Evolutionary conservation across 495 filamentous ascomycete genomes (phyloP), one percentile per base, ranked within the genome.

Genomic region (Aspergillus coremiiformis): DNA sequence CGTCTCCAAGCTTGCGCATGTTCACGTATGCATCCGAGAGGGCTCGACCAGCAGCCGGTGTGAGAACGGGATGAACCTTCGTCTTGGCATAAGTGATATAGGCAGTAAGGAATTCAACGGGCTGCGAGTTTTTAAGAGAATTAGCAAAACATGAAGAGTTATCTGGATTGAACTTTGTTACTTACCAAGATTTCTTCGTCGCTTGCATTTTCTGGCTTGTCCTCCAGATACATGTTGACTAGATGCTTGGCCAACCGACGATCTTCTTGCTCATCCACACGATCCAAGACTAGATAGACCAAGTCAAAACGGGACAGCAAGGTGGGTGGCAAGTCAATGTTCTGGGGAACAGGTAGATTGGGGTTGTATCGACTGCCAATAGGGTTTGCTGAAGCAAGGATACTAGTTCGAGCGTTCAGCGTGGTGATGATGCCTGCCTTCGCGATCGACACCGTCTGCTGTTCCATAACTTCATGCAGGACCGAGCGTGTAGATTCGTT

Each of bases 341-440:
- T 98, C 60, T 96, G 90, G 1, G 93, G 94, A 47, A 98, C 92
- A 0, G 93, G 90, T 3, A 98, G 71, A 64, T 93, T 92, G 12
- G 88, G 87, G 59, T 98, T 96, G 76, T 98, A 98, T 63, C 93
- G 88, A 68, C 87, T 93, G 53, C 93, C 93, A 60, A 98, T 97
- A 7, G 93, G 93, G 67, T 98, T 98, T 62, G 93, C 93, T 10
- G 91, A 97, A 10, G 93, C 93, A 22, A 98, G 78, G 58, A 98
- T 95, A 49, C 84, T 89, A 1, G 93, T 96, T 52, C 93, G 80
- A 39, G 93, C 93, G 63, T 98, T 98, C 54, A 98, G 76, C 1
- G 93, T 97, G 3, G 93, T 98, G 70, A 98, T 98, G 71, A 98
- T 98, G 60, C 93, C 93, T 1, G 93, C 93, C 75, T 98, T 98